A percentile compares a stretch with the other conserved stretches of the same genome.
Conservation (phyloP, 495 filamentous ascomycete species). For the Copromyces sp. region DNA sequence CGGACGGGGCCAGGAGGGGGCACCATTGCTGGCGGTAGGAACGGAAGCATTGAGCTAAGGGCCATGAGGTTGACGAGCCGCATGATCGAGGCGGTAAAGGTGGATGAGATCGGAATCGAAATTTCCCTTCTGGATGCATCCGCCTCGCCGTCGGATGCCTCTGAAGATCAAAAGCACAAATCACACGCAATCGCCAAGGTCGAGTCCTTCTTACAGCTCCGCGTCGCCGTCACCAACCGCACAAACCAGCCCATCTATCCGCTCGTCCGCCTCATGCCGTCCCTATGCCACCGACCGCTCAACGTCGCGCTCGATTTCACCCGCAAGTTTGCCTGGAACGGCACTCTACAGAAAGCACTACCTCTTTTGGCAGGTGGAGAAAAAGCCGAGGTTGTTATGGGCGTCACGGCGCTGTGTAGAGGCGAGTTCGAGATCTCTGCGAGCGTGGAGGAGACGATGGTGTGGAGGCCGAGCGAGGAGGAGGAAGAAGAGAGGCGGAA, state of each 20-base stretch:
- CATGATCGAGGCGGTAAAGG: conserved; percentile 75
- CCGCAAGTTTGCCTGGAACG: conserved; percentile 76
- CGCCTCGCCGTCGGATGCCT: conserved; percentile 1
- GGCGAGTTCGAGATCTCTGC: conserved; percentile 78
- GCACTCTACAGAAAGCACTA: conserved; percentile 66
- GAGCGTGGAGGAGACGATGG: conserved; percentile 65
- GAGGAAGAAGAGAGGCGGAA: conserved; percentile 9
- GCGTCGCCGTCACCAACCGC: conserved; percentile 60
- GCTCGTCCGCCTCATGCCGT: conserved; percentile 66
- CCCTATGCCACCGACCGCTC: conserved; percentile 60
- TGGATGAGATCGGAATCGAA: conserved; percentile 69
- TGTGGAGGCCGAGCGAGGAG: conserved; percentile 26
- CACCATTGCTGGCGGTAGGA: conserved; percentile 43
- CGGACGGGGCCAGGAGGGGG: conserved; percentile 1
- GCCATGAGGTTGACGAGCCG: conserved; percentile 58
- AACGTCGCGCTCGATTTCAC: conserved; percentile 72
- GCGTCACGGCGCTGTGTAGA: conserved; percentile 60
- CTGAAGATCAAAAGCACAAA: conserved; percentile 28
- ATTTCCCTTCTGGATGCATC: conserved; percentile 39
- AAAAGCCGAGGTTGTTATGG: conserved; percentile 46
- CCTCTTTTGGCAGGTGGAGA: conserved; percentile 48
- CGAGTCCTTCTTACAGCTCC: conserved; percentile 62
- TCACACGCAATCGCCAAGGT: conserved; percentile 37
- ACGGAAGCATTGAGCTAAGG: conserved; percentile 66
- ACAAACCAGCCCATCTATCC: conserved; percentile 57